Base-by-base conservation (phyloP, 2,329 filamentous ascomycete genomes). In the Triangularia verruculosa region DNA sequence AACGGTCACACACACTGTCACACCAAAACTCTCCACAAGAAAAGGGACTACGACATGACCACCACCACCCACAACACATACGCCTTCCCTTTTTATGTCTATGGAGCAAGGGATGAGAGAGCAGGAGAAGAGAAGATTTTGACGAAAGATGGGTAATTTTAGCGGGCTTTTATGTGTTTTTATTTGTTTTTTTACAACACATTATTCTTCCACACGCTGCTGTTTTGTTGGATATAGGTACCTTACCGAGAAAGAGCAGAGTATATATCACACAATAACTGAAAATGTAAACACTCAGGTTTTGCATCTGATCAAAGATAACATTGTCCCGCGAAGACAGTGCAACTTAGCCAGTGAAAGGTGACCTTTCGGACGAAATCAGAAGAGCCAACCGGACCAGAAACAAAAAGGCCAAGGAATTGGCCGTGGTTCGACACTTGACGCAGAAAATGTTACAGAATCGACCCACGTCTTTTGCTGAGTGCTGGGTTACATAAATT, bases 201-300 rank as follows among this genome's bases (percentile, higher is more conserved):
- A n/a, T n/a, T 9, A 28, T 54, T 54, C 25, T 54, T 54, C 22
- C 4, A 15, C 13, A 4, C 6, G n/a, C n/a, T n/a, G n/a, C n/a
- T n/a, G n/a, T 3, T 54, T 53, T 47, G 39, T 54, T 27, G 51
- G 51, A 54, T 54, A 54, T 54, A 54, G n/a, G n/a, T n/a, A n/a
- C 51, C 51, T 54, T 54, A 11, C 9, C 25, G 22, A 54, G 22
- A 54, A 28, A n/a, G n/a, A n/a, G n/a, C n/a, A n/a, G n/a, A n/a
- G 51, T 54, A 54, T 24, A 27, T 54, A 54, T 54, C 51, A 25
- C 39, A 22, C 39, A 22, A n/a, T n/a, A n/a, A n/a, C n/a, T n/a
- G n/a, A n/a, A n/a, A n/a, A n/a, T n/a, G n/a, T n/a, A n/a, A n/a
- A n/a, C n/a, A n/a, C n/a, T n/a, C n/a, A n/a, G n/a, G n/a, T n/a